A percentile compares a stretch with the other conserved stretches of the same genome.
Conservation (phyloP, 768 basidiomycete genomes). For the Phaeotremella fagi region DNA sequence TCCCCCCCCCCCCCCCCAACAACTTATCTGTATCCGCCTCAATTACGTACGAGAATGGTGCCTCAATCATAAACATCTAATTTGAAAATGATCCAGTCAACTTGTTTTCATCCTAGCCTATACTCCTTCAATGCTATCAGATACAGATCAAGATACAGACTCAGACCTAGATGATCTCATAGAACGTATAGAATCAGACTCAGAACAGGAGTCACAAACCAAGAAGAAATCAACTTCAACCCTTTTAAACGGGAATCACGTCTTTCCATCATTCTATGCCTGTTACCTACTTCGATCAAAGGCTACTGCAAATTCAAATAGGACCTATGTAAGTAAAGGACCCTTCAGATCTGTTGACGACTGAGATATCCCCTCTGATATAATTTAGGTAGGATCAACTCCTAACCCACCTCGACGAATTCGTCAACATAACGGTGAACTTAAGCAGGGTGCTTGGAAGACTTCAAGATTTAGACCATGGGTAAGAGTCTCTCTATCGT, state of each 20-base stretch:
- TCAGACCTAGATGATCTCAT: too few species aligned
- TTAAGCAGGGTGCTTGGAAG: constrained; percentile 65
- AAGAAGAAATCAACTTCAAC: constrained; percentile 28
- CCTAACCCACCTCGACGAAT: constrained; percentile 50
- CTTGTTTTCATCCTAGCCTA: too few species aligned
- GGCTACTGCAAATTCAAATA: constrained; percentile 53
- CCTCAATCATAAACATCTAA: too few species aligned
- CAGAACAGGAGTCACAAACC: too few species aligned
- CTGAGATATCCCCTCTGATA: background rate
- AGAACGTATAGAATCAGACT: too few species aligned
- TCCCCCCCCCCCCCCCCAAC: too few species aligned
- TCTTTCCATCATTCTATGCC: constrained; percentile 62
- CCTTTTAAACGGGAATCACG: constrained; percentile 44
- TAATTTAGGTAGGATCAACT: constrained; percentile 49
- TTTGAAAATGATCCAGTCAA: too few species aligned
- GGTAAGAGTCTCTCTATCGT: constrained; percentile 47
- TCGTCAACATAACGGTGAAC: constrained; percentile 74
- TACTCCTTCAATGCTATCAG: too few species aligned
- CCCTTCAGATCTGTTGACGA: background rate
- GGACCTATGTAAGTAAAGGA: constrained; percentile 59
- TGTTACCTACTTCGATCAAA: constrained; percentile 75
- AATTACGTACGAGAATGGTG: too few species aligned
- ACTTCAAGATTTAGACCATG: constrained; percentile 56
- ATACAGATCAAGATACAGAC: too few species aligned
- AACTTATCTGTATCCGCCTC: too few species aligned